Conservation (phyloP, 257 asterid species). For the Striga asiatica region DNA sequence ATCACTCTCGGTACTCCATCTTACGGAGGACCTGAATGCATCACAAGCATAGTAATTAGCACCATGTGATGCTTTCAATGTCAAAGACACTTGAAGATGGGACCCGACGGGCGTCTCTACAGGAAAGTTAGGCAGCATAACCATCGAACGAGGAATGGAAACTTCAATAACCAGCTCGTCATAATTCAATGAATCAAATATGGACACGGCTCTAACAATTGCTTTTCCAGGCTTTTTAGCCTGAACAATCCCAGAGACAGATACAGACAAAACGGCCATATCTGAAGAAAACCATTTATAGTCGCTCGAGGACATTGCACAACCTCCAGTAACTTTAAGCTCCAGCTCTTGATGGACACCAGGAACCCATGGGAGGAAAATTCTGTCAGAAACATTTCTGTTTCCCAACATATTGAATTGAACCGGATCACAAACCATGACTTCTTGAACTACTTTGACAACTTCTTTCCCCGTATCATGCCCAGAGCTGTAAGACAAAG, state of each 20-base stretch:
- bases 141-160: conserved; percentile 58
- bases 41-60: conserved; percentile 59
- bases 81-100: conserved; percentile 57
- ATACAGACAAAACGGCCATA: conserved; percentile 57
- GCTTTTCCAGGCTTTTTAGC: conserved; percentile 80
- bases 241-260: conserved; percentile 71
- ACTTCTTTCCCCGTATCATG: conserved; percentile 44
- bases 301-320: conserved; percentile 72
- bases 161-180: conserved; percentile 70
- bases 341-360: conserved; percentile 80
- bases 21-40: conserved; percentile 57
- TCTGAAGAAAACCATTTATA: conserved; percentile 86
- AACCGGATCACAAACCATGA: conserved; percentile 87
- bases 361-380: conserved; percentile 79
- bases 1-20: conserved; percentile 68
- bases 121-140: conserved; percentile 62
- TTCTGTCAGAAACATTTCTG: conserved; percentile 21
- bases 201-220: conserved; percentile 59
- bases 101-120: conserved; percentile 71
- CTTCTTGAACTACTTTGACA: conserved; percentile 76
- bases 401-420: conserved; percentile 34
- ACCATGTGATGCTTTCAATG: conserved; percentile 58
- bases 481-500: conserved; percentile 50
- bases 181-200: conserved; percentile 62
- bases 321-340: conserved; percentile 76